A percentile compares a stretch with the other conserved stretches of the same genome.
Conservation (phyloP, 768 basidiomycete genomes). For the Omphalotus guepiniiformis region DNA sequence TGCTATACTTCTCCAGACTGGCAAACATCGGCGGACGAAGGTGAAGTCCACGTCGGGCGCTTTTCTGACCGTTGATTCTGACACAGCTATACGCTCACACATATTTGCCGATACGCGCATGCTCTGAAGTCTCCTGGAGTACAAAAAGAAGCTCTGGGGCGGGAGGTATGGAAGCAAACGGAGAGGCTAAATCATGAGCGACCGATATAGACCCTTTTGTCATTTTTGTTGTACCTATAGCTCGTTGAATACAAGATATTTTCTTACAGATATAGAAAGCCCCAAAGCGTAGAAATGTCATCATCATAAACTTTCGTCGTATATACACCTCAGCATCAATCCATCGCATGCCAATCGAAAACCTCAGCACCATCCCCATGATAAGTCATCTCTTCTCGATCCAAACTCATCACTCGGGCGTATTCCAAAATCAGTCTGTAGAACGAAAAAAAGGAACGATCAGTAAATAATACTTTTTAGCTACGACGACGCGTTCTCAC, state of each 20-base stretch:
- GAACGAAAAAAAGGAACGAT: neutral
- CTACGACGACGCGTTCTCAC: conserved; percentile 37
- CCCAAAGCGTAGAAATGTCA: too few relatives aligned
- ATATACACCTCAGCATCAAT: too few relatives aligned
- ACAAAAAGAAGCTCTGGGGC: conserved; percentile 19
- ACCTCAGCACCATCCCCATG: conserved; percentile 1
- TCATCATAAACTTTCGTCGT: too few relatives aligned
- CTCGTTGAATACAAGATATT: too few relatives aligned
- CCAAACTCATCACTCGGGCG: conserved; percentile 43
- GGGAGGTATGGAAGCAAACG: conserved; percentile 23
- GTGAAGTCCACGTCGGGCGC: conserved; percentile 4
- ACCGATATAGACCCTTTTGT: too few relatives aligned
- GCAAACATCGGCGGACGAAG: conserved; percentile 19
- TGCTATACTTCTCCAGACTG: conserved; percentile 23
- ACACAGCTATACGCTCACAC: neutral
- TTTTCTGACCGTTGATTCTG: neutral
- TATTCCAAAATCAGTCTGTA: conserved; percentile 53
- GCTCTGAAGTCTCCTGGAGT: conserved; percentile 15
- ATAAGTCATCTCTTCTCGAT: conserved; percentile 27
- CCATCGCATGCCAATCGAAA: too few relatives aligned
- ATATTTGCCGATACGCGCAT: conserved; percentile 20
- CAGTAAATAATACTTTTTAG: neutral
- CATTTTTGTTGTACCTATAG: too few relatives aligned
- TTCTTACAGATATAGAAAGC: too few relatives aligned
- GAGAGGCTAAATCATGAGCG: conserved; percentile 19